phyloP scores from a whole-genome alignment of 2,329 filamentous ascomycete species.

The Penicillium sp. region DNA sequence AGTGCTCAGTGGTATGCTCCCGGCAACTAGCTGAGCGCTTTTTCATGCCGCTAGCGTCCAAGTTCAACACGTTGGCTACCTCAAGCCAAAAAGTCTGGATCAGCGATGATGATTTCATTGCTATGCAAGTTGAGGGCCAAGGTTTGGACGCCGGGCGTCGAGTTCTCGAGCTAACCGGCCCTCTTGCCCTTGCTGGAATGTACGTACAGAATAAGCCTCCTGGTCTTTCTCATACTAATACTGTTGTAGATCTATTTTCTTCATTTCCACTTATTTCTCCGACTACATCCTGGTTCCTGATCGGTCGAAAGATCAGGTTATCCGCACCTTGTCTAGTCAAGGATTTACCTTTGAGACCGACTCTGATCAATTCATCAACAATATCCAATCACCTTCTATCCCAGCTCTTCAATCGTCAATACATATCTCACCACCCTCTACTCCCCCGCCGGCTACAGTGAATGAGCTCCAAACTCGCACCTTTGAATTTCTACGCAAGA shows the following conservation, averaged over 20 bases:
- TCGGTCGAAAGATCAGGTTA: slow-evolving; percentile 69
- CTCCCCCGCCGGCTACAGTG: slow-evolving; percentile 72
- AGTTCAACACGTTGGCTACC: slow-evolving; percentile 49
- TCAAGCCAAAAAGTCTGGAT: slow-evolving; percentile 59
- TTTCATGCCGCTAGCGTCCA: slow-evolving; percentile 67
- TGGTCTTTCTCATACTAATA: background rate
- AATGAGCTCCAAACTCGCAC: slow-evolving; percentile 78
- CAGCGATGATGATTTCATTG: slow-evolving; percentile 77
- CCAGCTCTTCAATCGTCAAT: slow-evolving; percentile 28
- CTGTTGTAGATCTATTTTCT: slow-evolving; percentile 73
- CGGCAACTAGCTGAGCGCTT: slow-evolving; percentile 67
- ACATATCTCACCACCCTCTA: slow-evolving; percentile 49
- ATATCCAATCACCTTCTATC: slow-evolving; percentile 43
- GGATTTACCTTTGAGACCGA: slow-evolving; percentile 79
- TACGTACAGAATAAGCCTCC: slow-evolving; percentile 39
- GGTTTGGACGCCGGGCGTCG: slow-evolving; percentile 87
- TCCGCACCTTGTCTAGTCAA: slow-evolving; percentile 68
- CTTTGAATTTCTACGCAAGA: slow-evolving; percentile 75
- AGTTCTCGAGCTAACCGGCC: slow-evolving; percentile 86
- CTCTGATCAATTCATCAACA: slow-evolving; percentile 63
- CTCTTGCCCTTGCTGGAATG: slow-evolving; percentile 86
- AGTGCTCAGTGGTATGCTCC: slow-evolving; percentile 89
- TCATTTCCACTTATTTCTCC: slow-evolving; percentile 96
- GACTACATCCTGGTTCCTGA: slow-evolving; percentile 91
- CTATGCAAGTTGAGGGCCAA: slow-evolving; percentile 84